A percentile compares a stretch with the other conserved stretches of the same genome.
Evolutionary conservation across 768 basidiomycete species (phyloP).

Genomic region (Hericium coralloides): DNA sequence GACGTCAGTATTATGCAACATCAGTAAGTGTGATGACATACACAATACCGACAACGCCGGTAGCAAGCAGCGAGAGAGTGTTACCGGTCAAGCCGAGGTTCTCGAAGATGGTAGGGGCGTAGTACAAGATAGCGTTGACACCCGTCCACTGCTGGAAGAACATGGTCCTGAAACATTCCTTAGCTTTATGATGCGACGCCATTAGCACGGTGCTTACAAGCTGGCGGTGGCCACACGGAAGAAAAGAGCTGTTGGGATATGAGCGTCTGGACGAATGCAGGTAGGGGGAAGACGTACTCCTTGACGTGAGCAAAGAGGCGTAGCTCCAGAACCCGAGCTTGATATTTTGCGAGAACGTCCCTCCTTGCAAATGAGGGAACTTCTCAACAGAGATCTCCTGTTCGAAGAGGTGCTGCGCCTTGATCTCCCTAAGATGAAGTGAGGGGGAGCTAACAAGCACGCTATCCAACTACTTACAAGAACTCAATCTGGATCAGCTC

Average conservation of each 20-base stretch:
- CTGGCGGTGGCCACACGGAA: conserved; percentile 56
- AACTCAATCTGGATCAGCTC: conserved; percentile 69
- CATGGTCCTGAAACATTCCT: conserved; percentile 39
- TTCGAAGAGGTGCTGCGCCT: conserved; percentile 67
- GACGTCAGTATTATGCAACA: neutral
- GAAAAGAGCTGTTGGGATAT: conserved; percentile 36
- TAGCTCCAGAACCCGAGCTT: conserved; percentile 56
- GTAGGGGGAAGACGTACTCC: conserved; percentile 23
- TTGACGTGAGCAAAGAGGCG: conserved; percentile 46
- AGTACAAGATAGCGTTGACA: conserved; percentile 69
- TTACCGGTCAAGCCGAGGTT: conserved; percentile 53
- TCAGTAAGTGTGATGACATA: conserved; percentile 24
- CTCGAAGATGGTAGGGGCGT: conserved; percentile 64
- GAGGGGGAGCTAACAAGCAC: conserved; percentile 21
- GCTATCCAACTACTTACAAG: conserved; percentile 36
- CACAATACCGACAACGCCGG: conserved; percentile 75
- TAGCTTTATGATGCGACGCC: conserved; percentile 9
- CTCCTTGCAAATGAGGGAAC: conserved; percentile 61
- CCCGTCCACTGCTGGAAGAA: conserved; percentile 85
- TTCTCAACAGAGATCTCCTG: conserved; percentile 46
- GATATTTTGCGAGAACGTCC: conserved; percentile 44
- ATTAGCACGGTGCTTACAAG: conserved; percentile 21
- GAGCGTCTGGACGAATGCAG: neutral
- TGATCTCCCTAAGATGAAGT: conserved; percentile 37
- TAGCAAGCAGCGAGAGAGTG: conserved; percentile 46